Evolutionary conservation across 495 filamentous ascomycete genomes (phyloP), one percentile per base, ranked within the genome.

Genomic region (Neurospora cerealis): DNA sequence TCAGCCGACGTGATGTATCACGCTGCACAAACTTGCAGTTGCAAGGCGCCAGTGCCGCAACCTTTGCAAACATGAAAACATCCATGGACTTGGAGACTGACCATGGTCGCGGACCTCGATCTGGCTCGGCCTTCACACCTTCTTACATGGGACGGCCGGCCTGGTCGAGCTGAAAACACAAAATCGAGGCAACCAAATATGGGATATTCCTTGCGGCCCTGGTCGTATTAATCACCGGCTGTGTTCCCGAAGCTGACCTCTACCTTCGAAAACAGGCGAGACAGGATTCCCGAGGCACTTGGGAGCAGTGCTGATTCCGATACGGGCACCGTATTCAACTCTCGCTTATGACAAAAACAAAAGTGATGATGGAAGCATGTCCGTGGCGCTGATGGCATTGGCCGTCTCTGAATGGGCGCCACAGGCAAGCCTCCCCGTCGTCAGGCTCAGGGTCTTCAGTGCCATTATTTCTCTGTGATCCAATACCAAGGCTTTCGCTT

Each of bases 1-100:
- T 9, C 54, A 66, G 54, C 28, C 54, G 54, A 66, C 54, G 54
- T 34, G 19, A 72, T 72, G 71, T 72, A 72, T 24, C 44, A 72
- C 71, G 71, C 42, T 34, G 46, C 71, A 72, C 71, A 72, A 72
- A 19, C 54, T 66, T 66, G 54, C 54, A 66, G 28, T 66, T 66
- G 54, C 54, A 66, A 36, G 54, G 28, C 28, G 54, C 28, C 54
- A 32, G 54, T 62, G 28, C 54, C 54, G 54, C 54, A 34, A 28
- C 54, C 28, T 62, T 32, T 32, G 54, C 54, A 62, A 62, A 62
- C 54, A 62, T 34, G 54, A 62, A 62, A 62, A 62, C 54, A 62
- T 17, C 54, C 24, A 62, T 62, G 54, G 54, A 62, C 54, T 60
- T 54, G 46, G 46, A 54, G 8, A 54, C 46, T 28, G 46, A 28